Evolutionary conservation across 176 grass and related monocot species (phyloP), one percentile per base, ranked within the genome.

Genomic region (Triticum dicoccoides): DNA sequence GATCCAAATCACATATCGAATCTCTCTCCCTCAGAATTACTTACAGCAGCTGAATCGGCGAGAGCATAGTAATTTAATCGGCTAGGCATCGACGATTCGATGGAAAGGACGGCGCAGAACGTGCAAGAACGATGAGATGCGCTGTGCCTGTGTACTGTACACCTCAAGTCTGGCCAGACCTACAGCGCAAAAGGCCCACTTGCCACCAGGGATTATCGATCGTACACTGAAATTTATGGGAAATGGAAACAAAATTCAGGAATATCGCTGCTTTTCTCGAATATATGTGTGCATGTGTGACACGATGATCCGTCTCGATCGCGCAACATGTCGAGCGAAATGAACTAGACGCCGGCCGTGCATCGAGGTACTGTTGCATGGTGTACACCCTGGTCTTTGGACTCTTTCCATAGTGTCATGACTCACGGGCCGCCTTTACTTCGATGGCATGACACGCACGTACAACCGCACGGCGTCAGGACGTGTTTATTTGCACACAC

Each of bases 111-210:
- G 76, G 52, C n/a, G 21, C 11, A 11, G 67, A 88, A 89, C 84
- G 83, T 89, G 93, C 86, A 83, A 18, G 59, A 83, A 83, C 59
- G 65, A 83, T 54, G 74, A 78, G 80, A 62, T 20, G 17, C 4
- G 51, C 4, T 17, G 14, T 52, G 45, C 3, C 38, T 39, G 38
- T 39, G 38, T 39, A 3, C 1, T 65, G 89, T 35, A 68, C 78
- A n/a, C 5, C 38, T 39, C 38, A 73, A 67, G 45, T 64, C 69
- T 8, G 6, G 38, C 6, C 45, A 85, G 73, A 73, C 61, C 25
- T 58, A 80, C 61, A 85, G 27, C 73, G 83, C 78, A 68, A 65
- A 87, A 87, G 78, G 12, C 47, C 35, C 34, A 23, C 44, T 49
- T 52, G 49, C 15, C 51, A 12, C 37, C 20, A 20, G 34, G 34